Percentiles rank a stretch among this genome's conserved stretches.
phyloP scores from a whole-genome alignment of 2,329 filamentous ascomycete genomes.

The Apiospora kogelbergensis region DNA sequence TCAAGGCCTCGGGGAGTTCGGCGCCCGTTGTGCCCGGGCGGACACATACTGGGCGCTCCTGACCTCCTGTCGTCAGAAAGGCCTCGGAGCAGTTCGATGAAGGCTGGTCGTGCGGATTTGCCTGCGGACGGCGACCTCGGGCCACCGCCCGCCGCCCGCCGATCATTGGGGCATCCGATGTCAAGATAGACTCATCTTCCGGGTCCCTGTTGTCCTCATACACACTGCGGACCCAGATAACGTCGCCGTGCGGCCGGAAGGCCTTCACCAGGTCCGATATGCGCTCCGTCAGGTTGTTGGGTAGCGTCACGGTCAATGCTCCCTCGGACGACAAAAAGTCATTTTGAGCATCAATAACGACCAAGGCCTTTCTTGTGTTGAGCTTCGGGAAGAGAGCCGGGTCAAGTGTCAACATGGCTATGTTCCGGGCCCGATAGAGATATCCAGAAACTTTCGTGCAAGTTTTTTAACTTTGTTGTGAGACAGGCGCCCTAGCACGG shows the following conservation, averaged over 20 bases:
- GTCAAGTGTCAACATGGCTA: slow-evolving; percentile 56
- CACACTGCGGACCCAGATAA: slow-evolving; percentile 83
- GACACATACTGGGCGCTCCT: slow-evolving; percentile 41
- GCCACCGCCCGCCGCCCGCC: slow-evolving; percentile 17
- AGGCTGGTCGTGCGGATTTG: slow-evolving; percentile 27
- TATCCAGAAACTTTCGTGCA: neutral
- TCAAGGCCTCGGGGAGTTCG: slow-evolving; percentile 44
- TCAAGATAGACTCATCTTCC: slow-evolving; percentile 52
- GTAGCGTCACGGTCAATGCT: slow-evolving; percentile 63
- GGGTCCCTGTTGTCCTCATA: slow-evolving; percentile 64
- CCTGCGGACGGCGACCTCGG: slow-evolving; percentile 24
- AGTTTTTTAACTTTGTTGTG: neutral
- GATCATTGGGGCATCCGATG: slow-evolving; percentile 32
- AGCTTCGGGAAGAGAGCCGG: slow-evolving; percentile 55
- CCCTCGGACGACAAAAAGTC: slow-evolving; percentile 76
- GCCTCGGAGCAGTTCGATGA: slow-evolving; percentile 23
- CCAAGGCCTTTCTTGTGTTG: slow-evolving; percentile 65
- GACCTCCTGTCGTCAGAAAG: slow-evolving; percentile 41
- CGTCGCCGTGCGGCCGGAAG: slow-evolving; percentile 70
- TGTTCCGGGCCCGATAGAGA: neutral
- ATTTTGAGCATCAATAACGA: slow-evolving; percentile 86
- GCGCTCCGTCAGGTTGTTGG: slow-evolving; percentile 65
- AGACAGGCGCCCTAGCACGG: neutral
- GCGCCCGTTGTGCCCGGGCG: slow-evolving; percentile 44
- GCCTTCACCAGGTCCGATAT: slow-evolving; percentile 65